Percentiles rank a stretch among this genome's conserved stretches.
Evolutionary conservation across 345 rosid genomes (phyloP).

Genomic region (Sonneratia alba): DNA sequence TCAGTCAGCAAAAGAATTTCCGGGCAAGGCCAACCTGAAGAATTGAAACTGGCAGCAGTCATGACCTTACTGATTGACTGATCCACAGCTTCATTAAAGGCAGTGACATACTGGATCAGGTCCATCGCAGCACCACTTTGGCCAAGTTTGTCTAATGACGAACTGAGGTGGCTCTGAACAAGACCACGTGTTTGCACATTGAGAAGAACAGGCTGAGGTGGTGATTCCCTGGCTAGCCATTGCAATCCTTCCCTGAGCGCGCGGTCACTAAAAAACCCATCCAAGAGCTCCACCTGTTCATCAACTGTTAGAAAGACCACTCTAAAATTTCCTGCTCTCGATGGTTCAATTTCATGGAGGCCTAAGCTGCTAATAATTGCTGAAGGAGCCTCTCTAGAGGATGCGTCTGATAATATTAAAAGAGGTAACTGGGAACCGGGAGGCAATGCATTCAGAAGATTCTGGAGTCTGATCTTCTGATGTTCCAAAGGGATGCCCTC

Average conservation of each 20-base stretch:
- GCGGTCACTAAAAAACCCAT: conserved; percentile 60
- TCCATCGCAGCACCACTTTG: conserved; percentile 34
- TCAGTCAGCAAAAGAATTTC: conserved; percentile 45
- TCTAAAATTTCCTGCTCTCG: conserved; percentile 40
- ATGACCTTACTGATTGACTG: conserved; percentile 35
- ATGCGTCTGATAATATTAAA: conserved; percentile 48
- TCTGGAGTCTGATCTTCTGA: conserved; percentile 52
- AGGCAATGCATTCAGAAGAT: conserved; percentile 50
- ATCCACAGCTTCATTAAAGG: conserved; percentile 76
- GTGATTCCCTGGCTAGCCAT: conserved; percentile 79
- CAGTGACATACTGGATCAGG: conserved; percentile 57
- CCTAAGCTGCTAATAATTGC: conserved; percentile 38
- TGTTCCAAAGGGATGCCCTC: conserved; percentile 49
- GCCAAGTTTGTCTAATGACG: conserved; percentile 39
- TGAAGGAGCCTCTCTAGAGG: conserved; percentile 32
- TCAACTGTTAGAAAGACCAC: conserved; percentile 52
- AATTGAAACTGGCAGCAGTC: conserved; percentile 56
- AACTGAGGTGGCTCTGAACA: conserved; percentile 44
- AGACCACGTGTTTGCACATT: conserved; percentile 44
- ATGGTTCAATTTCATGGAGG: conserved; percentile 56
- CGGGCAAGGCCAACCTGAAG: conserved; percentile 69
- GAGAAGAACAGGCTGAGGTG: conserved; percentile 56
- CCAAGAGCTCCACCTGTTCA: conserved; percentile 20
- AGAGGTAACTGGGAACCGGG: conserved; percentile 69
- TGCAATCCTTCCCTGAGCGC: conserved; percentile 59